Base-by-base conservation (phyloP, 139 green algal genomes). In the Chlorella sp. region DNA sequence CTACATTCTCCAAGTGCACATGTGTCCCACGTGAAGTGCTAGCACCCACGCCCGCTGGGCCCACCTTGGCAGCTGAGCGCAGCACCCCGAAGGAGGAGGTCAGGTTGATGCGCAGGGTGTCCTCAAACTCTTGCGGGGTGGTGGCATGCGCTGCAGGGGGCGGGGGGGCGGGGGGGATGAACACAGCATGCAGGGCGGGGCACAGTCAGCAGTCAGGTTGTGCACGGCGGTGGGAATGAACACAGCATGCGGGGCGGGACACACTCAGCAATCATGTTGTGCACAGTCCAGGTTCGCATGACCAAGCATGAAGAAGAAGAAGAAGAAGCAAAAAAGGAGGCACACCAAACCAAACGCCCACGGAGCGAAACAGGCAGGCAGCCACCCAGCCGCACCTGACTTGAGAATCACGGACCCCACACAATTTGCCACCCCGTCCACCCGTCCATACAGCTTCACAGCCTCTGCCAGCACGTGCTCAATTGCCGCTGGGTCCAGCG, bases 391-490 rank as follows among this genome's bases (percentile, higher is more conserved):
- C 83, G 26, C 83, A 87, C 83, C 83, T 36, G 93, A 86, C 87
- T 97, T 98, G 69, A 98, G 93, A 21, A 97, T 85, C 57, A 97
- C 95, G 64, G 75, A 94, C 32, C 96, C 96, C 11, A 96, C 92
- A 71, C 96, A 97, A 92, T 98, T 97, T n/a, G 93, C 93, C 5
- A 98, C 95, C 42, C 94, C 96, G 82, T 94, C 90, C 15, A 98
- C 37, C 4, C 80, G 69, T 2, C 95, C 96, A 48, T 94, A 88
- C 39, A 42, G 42, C 12, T 93, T 87, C 0, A 92, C 84, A 1
- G 90, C 91, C 14, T 86, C 39, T 15, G 22, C 37, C 26, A 96
- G 89, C 3, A 93, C 91, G 1, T 83, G 75, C 34, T 96, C 93
- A 15, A 96, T 95, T 48, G 84, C 84, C 32, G 39, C 39, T 64